Base-by-base conservation (phyloP, 805 yeast genomes). In the Clavispora phyllophila region DNA sequence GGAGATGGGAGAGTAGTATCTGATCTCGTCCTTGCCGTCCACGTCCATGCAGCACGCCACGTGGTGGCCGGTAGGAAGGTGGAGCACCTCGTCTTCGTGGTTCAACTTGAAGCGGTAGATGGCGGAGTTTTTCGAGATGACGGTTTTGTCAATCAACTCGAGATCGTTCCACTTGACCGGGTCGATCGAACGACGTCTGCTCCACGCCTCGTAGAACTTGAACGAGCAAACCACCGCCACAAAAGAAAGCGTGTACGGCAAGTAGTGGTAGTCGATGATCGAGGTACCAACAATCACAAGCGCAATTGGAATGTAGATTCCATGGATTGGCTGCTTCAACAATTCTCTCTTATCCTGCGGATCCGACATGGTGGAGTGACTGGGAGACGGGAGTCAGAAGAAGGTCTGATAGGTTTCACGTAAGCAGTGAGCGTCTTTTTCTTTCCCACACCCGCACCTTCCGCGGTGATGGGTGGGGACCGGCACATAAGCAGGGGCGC, bases 1-100 rank as follows among this genome's bases (percentile, higher is more conserved):
- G 20, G 86, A 79, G 39, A 86, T 84, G 29, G 95, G 95, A 3
- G 88, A 79, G 56, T 86, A 86, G 61, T 81, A 82, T 56, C 90
- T 76, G 39, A 78, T 67, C 47, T 70, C 73, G 45, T 77, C 80
- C 54, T 73, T 70, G 28, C 73, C 82, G 40, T 73, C 71, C 27
- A 78, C 59, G 5, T 51, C 54, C 40, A 78, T 64, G 39, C 73
- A 69, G 49, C 83, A 82, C 10, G 84, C 87, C 39, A 86, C 68
- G 60, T 84, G 86, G 56, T 82, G 87, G 26, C 93, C 93, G 33
- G 84, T 76, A 19, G 91, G 89, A 37, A 84, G 72, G 42, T 78
- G 70, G 51, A 86, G 68, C 8, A 75, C 69, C 54, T 84, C 89
- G 32, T 75, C 72, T 4, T 79, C 79, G 42, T 80, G 73, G 45